Base-by-base conservation (phyloP, 768 basidiomycete genomes). In the Crepidotus variabilis region DNA sequence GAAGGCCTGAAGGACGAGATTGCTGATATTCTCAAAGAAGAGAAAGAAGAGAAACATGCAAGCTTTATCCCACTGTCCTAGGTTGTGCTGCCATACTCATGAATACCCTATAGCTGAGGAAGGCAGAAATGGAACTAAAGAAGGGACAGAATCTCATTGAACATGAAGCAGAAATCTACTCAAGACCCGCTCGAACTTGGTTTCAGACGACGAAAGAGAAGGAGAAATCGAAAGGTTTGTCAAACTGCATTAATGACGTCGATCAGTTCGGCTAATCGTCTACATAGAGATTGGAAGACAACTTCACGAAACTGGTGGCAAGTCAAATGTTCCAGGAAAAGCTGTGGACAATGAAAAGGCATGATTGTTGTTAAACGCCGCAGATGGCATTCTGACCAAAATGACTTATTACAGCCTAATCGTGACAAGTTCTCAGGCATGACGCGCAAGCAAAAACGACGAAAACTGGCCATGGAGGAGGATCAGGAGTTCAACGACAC, bases 61-160 rank as follows among this genome's bases (percentile, higher is more conserved):
- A 43, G 65, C 52, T 72, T 65, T 47, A 7, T 50, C 55, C 36
- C 52, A 14, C 39, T 32, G 52, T 39, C 47, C 35, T 22, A 47
- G 56, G 48, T 52, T 52, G 50, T 45, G 34, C 46, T 8, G 8
- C 6, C 14, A 49, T 43, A 39, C 23, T 24, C 6, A 28, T 34
- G 49, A 50, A 35, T 7, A 21, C 23, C n/a, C 13, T 8, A 28
- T 28, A 96, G 92, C 71, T 97, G 50, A 85, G 91, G 50, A 84
- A 81, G 68, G 96, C 92, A 13, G 96, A 99, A 71, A 97, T 98
- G 94, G 92, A 98, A 69, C 66, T 99, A 23, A 86, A 80, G 61
- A 99, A 98, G 70, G 92, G 94, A 20, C 83, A 96, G 72, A 99
- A 99, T 69, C 85, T 98, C 80, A 84, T 98, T 50, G 89, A 97